Evolutionary conservation across 2,329 filamentous ascomycete genomes (phyloP), one percentile per base, ranked within the genome.

Genomic region (Hymenoscyphus linearis): DNA sequence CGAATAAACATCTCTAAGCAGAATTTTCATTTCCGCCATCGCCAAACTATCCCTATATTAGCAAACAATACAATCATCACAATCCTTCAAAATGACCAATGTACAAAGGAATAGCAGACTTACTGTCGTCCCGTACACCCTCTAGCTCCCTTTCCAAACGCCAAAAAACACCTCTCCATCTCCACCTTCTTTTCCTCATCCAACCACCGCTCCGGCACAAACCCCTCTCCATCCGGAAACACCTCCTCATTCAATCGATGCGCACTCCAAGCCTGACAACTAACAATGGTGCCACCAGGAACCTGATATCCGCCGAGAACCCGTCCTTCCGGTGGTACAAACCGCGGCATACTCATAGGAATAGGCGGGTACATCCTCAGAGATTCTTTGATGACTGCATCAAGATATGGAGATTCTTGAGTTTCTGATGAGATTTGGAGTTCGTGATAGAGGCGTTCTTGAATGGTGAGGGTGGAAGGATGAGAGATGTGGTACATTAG

Each of bases 141-240:
- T 66, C 87, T 76, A 0, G 84, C 86, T 4, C 87, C 87, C 55
- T 78, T 82, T 6, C 85, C 81, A 76, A 89, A 89, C 0, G 87
- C 82, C 76, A 88, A 88, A 68, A 87, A 83, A 7, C 84, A 69
- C 52, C 83, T 77, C 66, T 83, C 83, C 61, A 84, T 79, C 68
- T 93, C 89, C 61, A 84, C 78, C 68, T 93, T 89, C 62, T 88
- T 81, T 68, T 93, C 90, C 2, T 90, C 91, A 53, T 87, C 82
- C 57, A 96, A 83, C 93, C 93, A 97, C 67, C 93, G 82, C 60
- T 93, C 89, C 0, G 93, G 93, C 57, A 87, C 80, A 71, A 93
- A 97, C 5, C 74, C 76, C 63, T 96, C 89, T 0, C 92, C 89
- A 52, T 92, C 82, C 0, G 88, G 85, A 72, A 96, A 98, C 1